Evolutionary conservation across 23 red algal species (phyloP), one percentile per base, ranked within the genome.

Genomic region (Gracilariopsis chorda): DNA sequence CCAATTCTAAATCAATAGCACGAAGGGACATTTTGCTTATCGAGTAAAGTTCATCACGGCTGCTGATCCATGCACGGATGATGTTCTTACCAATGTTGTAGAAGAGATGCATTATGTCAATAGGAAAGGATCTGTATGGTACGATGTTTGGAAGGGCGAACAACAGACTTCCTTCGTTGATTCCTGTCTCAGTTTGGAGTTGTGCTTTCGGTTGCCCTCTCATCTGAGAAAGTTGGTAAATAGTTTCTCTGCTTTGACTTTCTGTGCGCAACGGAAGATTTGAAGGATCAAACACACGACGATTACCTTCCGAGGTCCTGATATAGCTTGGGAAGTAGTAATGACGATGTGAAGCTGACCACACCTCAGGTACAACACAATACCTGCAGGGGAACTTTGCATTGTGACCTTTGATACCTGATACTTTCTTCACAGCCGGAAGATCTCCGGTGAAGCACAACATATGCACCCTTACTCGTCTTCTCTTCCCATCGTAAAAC

Each of bases 21-120:
- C 65, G 65, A 9, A 73, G 34, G 23, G 65, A 41, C 32, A 6
- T 21, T 34, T 47, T 41, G 19, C n/a, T n/a, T 13, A 73, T 7
- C 7, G 7, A 13, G n/a, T 39, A 73, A 21, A 16, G 36, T 4
- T 39, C 13, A 7, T 47, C 12, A 4, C 30, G 28, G 41, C 41
- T 34, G 33, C 30, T 47, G 7, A 41, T 7, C 65, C 29, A 36
- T 20, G n/a, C 12, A 16, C 65, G 65, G n/a, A 73, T 45, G 36
- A 73, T 73, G 33, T 73, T 34, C 30, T 73, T 73, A 37, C 65
- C 7, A 47, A 73, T 73, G 30, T 73, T 73, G 65, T 73, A 73
- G 65, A 73, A 73, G 12, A 73, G 65, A 47, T 73, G 65, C 6
- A 79, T 79, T 16, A 55, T 53, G 46, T 51, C 74, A 20, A 53